Conservation (phyloP, 805 yeast species). For the Candida pseudoglaebosa region DNA sequence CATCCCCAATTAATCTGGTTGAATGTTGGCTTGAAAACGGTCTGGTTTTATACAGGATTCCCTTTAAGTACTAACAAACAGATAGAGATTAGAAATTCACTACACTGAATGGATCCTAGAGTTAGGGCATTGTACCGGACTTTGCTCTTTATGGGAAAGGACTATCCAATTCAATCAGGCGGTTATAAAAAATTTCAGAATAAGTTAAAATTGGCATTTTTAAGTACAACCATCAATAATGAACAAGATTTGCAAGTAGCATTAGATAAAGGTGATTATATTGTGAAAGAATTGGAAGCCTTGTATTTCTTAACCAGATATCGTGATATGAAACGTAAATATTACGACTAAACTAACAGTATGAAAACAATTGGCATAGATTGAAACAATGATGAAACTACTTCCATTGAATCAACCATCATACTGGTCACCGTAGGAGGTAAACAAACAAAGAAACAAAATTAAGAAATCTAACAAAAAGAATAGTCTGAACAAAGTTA, state of each 20-base stretch:
- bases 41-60: background rate
- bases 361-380: no score
- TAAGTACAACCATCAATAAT: conserved; percentile 10
- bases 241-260: conserved; percentile 20
- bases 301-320: conserved; percentile 29
- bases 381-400: no score
- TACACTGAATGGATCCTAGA: conserved; percentile 23
- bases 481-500: no score
- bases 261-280: conserved; percentile 25
- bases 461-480: no score
- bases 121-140: conserved; percentile 21
- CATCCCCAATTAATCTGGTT: background rate
- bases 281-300: conserved; percentile 27
- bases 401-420: no score
- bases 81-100: no score
- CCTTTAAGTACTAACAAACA: no score
- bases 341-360: conserved; percentile 3
- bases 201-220: conserved; percentile 18
- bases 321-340: conserved; percentile 26
- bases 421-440: no score
- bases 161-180: conserved; percentile 30
- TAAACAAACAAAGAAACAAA: no score
- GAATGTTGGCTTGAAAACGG: background rate
- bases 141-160: conserved; percentile 31
- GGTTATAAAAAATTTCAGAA: conserved; percentile 23